Conservation (phyloP, 1,284 basidiomycete genomes). For the Fomitopsis pinicola region DNA sequence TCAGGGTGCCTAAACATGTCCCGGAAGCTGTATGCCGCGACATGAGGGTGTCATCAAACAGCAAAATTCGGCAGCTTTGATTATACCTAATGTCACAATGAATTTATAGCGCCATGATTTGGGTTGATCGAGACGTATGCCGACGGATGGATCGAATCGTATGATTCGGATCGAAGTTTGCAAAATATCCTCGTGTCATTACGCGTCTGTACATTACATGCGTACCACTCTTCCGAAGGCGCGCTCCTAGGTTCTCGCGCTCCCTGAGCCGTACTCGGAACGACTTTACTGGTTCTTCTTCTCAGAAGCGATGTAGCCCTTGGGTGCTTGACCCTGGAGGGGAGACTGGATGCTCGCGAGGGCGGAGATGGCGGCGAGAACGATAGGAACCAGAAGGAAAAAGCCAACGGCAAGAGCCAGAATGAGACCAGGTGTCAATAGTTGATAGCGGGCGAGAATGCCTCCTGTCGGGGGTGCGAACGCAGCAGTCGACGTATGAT, state of each 20-base stretch:
- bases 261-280: neutral
- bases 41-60: too few species aligned
- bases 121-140: too few species aligned
- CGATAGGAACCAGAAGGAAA: constrained; percentile 68
- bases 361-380: constrained; percentile 63
- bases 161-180: too few species aligned
- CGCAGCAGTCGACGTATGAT: constrained; percentile 7
- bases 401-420: constrained; percentile 63
- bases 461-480: constrained; percentile 40
- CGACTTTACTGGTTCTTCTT: constrained; percentile 69
- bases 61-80: too few species aligned
- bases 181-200: neutral
- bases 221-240: neutral
- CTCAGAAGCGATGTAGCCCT: constrained; percentile 61
- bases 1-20: too few species aligned
- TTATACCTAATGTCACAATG: too few species aligned
- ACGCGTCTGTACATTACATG: neutral
- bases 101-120: too few species aligned
- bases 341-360: constrained; percentile 77
- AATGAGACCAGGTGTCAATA: constrained; percentile 80
- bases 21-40: too few species aligned
- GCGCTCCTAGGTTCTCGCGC: too few species aligned
- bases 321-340: constrained; percentile 57
- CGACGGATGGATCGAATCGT: too few species aligned
- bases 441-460: constrained; percentile 69